Conservation (phyloP, 176 grass and related monocot species). For the Lolium rigidum region DNA sequence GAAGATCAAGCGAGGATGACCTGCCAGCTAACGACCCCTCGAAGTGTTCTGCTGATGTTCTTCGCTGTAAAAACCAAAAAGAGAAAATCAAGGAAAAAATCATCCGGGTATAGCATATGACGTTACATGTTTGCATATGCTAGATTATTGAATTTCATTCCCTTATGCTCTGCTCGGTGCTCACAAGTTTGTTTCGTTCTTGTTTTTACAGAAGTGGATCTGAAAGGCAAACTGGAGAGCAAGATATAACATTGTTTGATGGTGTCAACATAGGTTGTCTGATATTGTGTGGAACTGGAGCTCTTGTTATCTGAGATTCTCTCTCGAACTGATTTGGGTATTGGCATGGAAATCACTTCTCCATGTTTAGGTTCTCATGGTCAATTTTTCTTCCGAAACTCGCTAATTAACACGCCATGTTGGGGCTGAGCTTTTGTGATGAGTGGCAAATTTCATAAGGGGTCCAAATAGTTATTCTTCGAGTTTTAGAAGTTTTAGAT, state of each 20-base stretch:
- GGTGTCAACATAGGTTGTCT: conserved; percentile 30
- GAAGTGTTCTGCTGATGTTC: neutral
- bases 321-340: too few relatives aligned
- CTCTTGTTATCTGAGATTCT: too few relatives aligned
- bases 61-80: neutral
- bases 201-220: conserved; percentile 37
- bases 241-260: conserved; percentile 28
- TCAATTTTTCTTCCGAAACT: too few relatives aligned
- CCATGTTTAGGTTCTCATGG: too few relatives aligned
- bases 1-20: conserved; percentile 14
- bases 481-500: too few relatives aligned
- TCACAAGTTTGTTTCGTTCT: conserved; percentile 28
- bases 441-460: too few relatives aligned
- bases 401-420: too few relatives aligned
- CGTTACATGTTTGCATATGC: neutral
- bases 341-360: too few relatives aligned
- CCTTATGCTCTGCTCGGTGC: conserved; percentile 37
- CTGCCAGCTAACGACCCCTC: neutral
- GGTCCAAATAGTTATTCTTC: too few relatives aligned
- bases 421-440: too few relatives aligned
- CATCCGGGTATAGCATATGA: conserved; percentile 28
- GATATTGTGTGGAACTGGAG: too few relatives aligned
- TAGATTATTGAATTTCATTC: conserved; percentile 33
- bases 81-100: conserved; percentile 31
- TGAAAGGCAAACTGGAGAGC: conserved; percentile 14